A percentile compares a stretch with the other conserved stretches of the same genome.
Evolutionary conservation across 179 eudicot species (phyloP).

Genomic region (Silene noctiflora): DNA sequence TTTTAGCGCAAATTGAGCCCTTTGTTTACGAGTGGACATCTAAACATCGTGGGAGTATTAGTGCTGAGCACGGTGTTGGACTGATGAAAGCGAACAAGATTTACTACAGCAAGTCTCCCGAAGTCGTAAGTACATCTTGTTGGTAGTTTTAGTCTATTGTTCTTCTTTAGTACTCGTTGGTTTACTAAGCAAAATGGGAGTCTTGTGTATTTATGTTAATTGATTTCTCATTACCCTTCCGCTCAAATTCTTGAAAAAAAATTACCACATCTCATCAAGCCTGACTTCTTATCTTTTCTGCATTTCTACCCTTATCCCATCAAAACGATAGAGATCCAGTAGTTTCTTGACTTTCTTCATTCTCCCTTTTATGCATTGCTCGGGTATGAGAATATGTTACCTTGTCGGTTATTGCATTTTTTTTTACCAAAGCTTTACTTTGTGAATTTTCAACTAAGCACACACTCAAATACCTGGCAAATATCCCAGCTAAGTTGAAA

Average conservation of each 20-base stretch:
- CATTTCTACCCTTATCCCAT: not conserved
- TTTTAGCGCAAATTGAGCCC: constrained; percentile 79
- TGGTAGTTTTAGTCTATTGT: not conserved
- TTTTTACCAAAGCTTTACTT: not conserved
- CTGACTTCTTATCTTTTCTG: not conserved
- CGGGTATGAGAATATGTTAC: not conserved
- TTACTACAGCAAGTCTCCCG: constrained; percentile 87
- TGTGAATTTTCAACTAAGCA: not conserved
- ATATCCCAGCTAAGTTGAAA: not conserved
- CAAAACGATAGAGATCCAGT: not conserved
- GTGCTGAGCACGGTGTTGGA: constrained; percentile 98
- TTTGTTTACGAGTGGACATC: constrained; percentile 99
- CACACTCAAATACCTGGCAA: not conserved
- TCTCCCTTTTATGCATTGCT: not conserved
- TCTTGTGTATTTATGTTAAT: not conserved
- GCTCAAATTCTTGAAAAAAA: not conserved
- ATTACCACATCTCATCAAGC: not conserved
- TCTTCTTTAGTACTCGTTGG: not conserved
- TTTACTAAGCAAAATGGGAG: not conserved
- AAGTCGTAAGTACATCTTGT: constrained; percentile 51
- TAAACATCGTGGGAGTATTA: constrained; percentile 85
- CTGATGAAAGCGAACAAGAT: constrained; percentile 93
- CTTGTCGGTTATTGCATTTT: not conserved
- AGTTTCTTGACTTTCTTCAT: not conserved
- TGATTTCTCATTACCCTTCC: not conserved